A percentile compares a stretch with the other conserved stretches of the same genome.
Conservation (phyloP, 2,329 filamentous ascomycete species). For the Mycogone perniciosa region DNA sequence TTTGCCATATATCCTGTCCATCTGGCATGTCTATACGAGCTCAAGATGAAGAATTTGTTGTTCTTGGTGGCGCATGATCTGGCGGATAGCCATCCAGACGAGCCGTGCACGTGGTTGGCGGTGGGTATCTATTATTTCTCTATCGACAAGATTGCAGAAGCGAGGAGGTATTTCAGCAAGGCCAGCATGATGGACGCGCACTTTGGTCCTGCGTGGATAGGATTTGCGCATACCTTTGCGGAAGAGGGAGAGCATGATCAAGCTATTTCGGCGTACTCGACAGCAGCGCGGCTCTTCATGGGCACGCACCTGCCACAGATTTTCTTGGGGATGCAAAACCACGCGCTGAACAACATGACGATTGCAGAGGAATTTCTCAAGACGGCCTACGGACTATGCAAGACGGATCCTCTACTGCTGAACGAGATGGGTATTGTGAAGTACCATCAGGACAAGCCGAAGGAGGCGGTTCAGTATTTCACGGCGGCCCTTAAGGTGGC, state of each 20-base stretch:
- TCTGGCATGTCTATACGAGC: slow-evolving; percentile 83
- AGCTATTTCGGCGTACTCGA: slow-evolving; percentile 95
- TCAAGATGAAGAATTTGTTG: slow-evolving; percentile 77
- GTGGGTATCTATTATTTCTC: slow-evolving; percentile 93
- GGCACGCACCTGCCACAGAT: slow-evolving; percentile 93
- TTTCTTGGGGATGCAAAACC: slow-evolving; percentile 97
- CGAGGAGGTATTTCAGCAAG: slow-evolving; percentile 93
- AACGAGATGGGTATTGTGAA: slow-evolving; percentile 97
- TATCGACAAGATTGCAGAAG: slow-evolving; percentile 85
- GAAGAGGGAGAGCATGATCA: slow-evolving; percentile 97
- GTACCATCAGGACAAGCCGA: slow-evolving; percentile 79
- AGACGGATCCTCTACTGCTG: slow-evolving; percentile 78
- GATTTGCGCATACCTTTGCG: slow-evolving; percentile 96
- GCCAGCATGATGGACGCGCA: slow-evolving; percentile 96
- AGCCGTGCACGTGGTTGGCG: slow-evolving; percentile 87
- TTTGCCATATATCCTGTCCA: slow-evolving; percentile 86
- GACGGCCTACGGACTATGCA: slow-evolving; percentile 76
- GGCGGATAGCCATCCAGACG: slow-evolving; percentile 83
- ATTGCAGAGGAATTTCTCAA: slow-evolving; percentile 92
- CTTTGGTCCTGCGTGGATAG: slow-evolving; percentile 96
- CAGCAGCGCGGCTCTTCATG: slow-evolving; percentile 89
- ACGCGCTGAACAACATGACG: slow-evolving; percentile 89
- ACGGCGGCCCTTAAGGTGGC: slow-evolving; percentile 69
- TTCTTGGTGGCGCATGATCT: slow-evolving; percentile 91
- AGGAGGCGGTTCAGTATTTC: slow-evolving; percentile 73